These are phyloP conservation scores for Fusarium algeriense DNA, from an alignment of 2,329 filamentous ascomycete species.

Conservation along the genomic window DNA sequence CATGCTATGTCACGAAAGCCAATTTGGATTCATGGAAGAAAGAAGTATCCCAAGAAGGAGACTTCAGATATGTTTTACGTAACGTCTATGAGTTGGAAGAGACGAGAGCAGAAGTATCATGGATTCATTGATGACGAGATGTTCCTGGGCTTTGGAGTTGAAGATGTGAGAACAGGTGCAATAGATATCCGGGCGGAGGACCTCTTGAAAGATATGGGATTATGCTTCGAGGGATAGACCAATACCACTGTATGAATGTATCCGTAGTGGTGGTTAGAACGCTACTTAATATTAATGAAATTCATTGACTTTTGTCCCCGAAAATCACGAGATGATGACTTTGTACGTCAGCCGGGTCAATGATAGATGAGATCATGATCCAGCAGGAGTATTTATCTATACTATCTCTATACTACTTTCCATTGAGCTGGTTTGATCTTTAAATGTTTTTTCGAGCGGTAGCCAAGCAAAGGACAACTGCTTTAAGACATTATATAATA, in stretches of 20 bases:
- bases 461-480: too few relatives aligned
- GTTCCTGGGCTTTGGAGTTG: slow-evolving; percentile 68
- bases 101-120: slow-evolving; percentile 61
- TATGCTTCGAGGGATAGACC: slow-evolving; percentile 39
- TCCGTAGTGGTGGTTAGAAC: neutral
- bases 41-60: slow-evolving; percentile 45
- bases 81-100: slow-evolving; percentile 68
- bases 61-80: slow-evolving; percentile 69
- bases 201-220: slow-evolving; percentile 56
- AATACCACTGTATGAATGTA: neutral
- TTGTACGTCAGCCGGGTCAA: too few relatives aligned
- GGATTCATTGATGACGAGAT: slow-evolving; percentile 68
- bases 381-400: neutral
- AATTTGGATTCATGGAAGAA: slow-evolving; percentile 67
- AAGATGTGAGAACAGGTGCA: slow-evolving; percentile 61
- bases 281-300: neutral
- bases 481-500: too few relatives aligned
- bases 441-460: too few relatives aligned
- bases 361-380: too few relatives aligned
- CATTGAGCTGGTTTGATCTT: too few relatives aligned
- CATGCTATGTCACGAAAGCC: slow-evolving; percentile 63
- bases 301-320: neutral
- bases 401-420: too few relatives aligned
- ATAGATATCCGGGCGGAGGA: slow-evolving; percentile 66
- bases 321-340: too few relatives aligned